Base-by-base conservation (phyloP, 805 yeast genomes). In the Cyberlindnera saturnus region DNA sequence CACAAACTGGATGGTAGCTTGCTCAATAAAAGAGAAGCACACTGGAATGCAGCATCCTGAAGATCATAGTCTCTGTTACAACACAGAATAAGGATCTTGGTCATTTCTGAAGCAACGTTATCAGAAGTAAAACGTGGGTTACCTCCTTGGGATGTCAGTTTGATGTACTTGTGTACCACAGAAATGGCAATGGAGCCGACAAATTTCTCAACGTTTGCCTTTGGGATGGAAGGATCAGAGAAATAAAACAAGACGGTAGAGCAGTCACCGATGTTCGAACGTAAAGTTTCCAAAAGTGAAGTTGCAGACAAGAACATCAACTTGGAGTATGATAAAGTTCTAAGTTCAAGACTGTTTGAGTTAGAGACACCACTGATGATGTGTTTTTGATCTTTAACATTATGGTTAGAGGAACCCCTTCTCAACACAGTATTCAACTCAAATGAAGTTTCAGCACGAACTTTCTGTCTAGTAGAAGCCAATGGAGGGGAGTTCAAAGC, bases 351-450 rank as follows among this genome's bases (percentile, higher is more conserved):
- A 3, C 81, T 61, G 44, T 75, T 80, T 1, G 63, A 44, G 36
- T 63, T 60, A 6, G 67, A 53, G 19, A 61, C 58, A 10, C 59
- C 60, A 28, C 66, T 47, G 41, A 85, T 66, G 19, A 75, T 73
- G 41, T 74, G 81, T 44, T 79, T 80, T 60, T 89, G 96, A 46
- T 81, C 78, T 60, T 80, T 85, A 38, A 85, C 80, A 47, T 86
- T 86, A 44, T 79, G 81, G 54, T 84, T 84, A 2, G 96, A 86
- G 0, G 96, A 82, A 13, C 96, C 96, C 48, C 98, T 75, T 58
- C 95, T 77, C 41, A 93, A 71, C 26, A 93, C 88, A 1, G 96
- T 83, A 59, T 93, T 93, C 69, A 93, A 74, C 56, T 93, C 97
- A 48, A 93, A 72, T 3, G 96, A 87, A 16, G 95, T 87, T 60